Evolutionary conservation across 1,284 basidiomycete genomes (phyloP), one percentile per base, ranked within the genome.

Genomic region (Ceratobasidium sp.): DNA sequence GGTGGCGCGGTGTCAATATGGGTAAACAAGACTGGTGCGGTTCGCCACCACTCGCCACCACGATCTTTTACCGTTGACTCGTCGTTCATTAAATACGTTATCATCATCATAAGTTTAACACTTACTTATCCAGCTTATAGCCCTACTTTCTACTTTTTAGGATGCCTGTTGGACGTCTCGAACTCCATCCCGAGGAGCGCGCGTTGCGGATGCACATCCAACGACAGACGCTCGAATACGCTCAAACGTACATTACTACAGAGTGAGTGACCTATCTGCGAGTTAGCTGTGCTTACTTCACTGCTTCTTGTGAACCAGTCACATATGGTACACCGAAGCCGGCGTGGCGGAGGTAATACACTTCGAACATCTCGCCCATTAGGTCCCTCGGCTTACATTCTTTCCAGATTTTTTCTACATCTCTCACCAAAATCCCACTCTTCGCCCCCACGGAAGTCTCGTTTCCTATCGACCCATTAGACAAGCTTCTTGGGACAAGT

Each of bases 121-220:
- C 33, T 33, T 33, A 33, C 4, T 33, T 33, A 33, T 2, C 4
- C 4, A 33, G 33, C 33, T 33, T 33, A 33, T 1, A 33, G 4
- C 33, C 1, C 4, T 33, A 33, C 33, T 33, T 13, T 15, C 33
- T 40, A 13, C 52, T 40, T 3, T 17, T 57, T 13, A 9, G 33
- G 10, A 71, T 71, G 69, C 40, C 69, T 33, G 54, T 48, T 1
- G 40, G 46, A 17, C 38, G 40, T 28, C 28, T 71, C 28, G 69
- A 59, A 1, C n/a, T 59, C 5, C 54, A 56, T 46, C 56, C 69
- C 40, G 54, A 70, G 48, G 67, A 56, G 33, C 54, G 56, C 10
- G 69, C 69, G n/a, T 38, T 71, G 54, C 52, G 69, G n/a, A 59
- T 15, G 56, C 69, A 71, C 26, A 71, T 71, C 40, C 69, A 71